Conservation (phyloP, 2,329 filamentous ascomycete species). For the Pestalotiopsis sp. region DNA sequence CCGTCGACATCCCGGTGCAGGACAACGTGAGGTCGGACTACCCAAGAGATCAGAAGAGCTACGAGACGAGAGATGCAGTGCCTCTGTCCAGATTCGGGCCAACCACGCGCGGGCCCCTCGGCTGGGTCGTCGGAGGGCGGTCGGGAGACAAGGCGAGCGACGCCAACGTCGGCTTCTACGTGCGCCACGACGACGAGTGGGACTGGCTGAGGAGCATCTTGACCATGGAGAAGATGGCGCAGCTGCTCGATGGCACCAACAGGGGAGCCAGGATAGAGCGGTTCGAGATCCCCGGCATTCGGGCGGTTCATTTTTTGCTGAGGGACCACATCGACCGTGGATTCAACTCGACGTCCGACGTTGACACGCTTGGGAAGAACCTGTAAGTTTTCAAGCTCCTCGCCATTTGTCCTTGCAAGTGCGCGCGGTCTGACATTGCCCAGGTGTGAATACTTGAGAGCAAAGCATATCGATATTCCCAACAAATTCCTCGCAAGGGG, state of each 20-base stretch:
- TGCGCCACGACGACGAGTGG: conserved; percentile 22
- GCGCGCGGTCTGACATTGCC: conserved; percentile 23
- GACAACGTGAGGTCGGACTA: conserved; percentile 21
- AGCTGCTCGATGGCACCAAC: conserved; percentile 12
- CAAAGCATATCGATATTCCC: conserved; percentile 47
- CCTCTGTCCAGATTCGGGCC: conserved; percentile 22
- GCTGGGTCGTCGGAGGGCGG: conserved; percentile 32
- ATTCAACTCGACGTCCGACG: conserved; percentile 42
- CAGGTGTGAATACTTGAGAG: conserved; percentile 45
- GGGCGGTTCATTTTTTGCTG: conserved; percentile 38
- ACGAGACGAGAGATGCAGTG: conserved; percentile 22
- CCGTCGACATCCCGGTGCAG: conserved; percentile 23
- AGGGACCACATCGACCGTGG: conserved; percentile 49
- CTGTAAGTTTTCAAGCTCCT: background rate
- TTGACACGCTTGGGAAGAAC: conserved; percentile 47
- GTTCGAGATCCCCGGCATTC: conserved; percentile 14
- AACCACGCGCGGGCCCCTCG: conserved; percentile 29
- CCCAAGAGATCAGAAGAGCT: conserved; percentile 21
- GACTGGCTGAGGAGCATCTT: conserved; percentile 18
- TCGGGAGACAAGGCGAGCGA: conserved; percentile 25
- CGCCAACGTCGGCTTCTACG: conserved; percentile 25
- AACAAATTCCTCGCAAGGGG: conserved; percentile 44
- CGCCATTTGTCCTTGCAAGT: background rate
- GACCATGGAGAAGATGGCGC: background rate
- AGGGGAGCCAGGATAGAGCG: conserved; percentile 17